phyloP scores from a whole-genome alignment of 2,329 filamentous ascomycete species.

The Pseudofabraea citricarpa region DNA sequence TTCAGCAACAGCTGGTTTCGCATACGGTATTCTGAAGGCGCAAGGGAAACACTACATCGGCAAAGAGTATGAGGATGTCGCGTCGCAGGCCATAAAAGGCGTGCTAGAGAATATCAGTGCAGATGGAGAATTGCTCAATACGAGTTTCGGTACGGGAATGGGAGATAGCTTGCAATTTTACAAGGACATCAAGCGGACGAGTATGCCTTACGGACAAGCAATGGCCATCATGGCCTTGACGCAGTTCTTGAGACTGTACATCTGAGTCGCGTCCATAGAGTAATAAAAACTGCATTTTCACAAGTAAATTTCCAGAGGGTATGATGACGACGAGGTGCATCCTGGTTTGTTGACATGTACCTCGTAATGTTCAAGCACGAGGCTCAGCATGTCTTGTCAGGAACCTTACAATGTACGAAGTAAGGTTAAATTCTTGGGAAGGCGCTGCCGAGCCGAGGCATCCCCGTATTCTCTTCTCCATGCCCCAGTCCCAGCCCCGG shows the following conservation, averaged over 20 bases:
- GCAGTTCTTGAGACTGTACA: slow-evolving; percentile 62
- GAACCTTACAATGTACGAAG: too few relatives aligned
- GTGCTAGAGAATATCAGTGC: slow-evolving; percentile 61
- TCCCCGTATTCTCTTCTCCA: too few relatives aligned
- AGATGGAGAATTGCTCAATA: slow-evolving; percentile 66
- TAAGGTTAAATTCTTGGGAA: too few relatives aligned
- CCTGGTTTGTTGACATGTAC: too few relatives aligned
- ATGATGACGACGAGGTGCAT: too few relatives aligned
- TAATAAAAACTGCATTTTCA: too few relatives aligned
- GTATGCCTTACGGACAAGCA: slow-evolving; percentile 80
- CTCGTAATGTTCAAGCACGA: too few relatives aligned
- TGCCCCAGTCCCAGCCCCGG: too few relatives aligned
- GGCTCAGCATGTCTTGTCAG: too few relatives aligned
- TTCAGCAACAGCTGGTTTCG: slow-evolving; percentile 75
- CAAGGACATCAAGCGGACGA: slow-evolving; percentile 69
- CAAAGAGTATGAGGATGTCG: slow-evolving; percentile 54
- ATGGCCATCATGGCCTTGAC: slow-evolving; percentile 81
- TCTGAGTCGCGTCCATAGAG: too few relatives aligned
- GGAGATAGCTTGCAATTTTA: slow-evolving; percentile 70
- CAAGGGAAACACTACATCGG: slow-evolving; percentile 65
- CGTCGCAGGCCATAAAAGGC: slow-evolving; percentile 60
- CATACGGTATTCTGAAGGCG: slow-evolving; percentile 73
- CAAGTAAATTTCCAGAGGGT: too few relatives aligned
- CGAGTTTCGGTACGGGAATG: slow-evolving; percentile 77
- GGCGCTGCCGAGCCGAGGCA: too few relatives aligned